Evolutionary conservation across 495 filamentous ascomycete species (phyloP), one percentile per base, ranked within the genome.

Genomic region (Staphylotrichum tortipilum): DNA sequence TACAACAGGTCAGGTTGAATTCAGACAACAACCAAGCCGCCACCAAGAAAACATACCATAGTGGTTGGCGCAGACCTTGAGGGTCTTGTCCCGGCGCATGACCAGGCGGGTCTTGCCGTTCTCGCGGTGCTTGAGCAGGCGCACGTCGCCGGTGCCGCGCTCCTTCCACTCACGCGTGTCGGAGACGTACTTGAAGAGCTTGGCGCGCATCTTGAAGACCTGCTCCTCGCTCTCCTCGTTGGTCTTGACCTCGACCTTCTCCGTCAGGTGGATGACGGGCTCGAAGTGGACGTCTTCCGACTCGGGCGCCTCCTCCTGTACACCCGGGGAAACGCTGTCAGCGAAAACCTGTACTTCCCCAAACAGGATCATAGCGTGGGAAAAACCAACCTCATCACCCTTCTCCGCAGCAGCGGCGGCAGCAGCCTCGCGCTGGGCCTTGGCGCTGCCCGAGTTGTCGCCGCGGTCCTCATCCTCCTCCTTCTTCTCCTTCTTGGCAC

Each of bases 11-110:
- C 9, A 47, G 34, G 14, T 11, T 35, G 22, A 15, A 11, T 3
- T 6, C 15, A 3, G 8, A 19, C n/a, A 14, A 23, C 5, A 5
- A 19, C 26, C 18, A 21, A 6, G 1, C 2, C 6, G 4, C 15
- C n/a, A n/a, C n/a, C 9, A 10, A 39, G 17, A 19, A 26, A 29
- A 69, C 88, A 65, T 84, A 98, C 92, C 84, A 71, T 99, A 99
- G 77, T 99, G 94, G 75, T 99, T 99, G 64, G 94, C 94, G 83
- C 94, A 99, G 71, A 97, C 92, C 78, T 99, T 99, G 73, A 95
- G 81, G 56, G 94, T 97, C 85, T 96, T 95, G 74, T 99, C 94
- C 64, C 94, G 78, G 69, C 94, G 84, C 94, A 99, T 99, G 59
- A 99, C 92, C 55, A 99, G 77, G 52, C 94, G 81, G 47, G 89